Conservation (phyloP, 257 asterid genomes). For the Capsicum pubescens region DNA sequence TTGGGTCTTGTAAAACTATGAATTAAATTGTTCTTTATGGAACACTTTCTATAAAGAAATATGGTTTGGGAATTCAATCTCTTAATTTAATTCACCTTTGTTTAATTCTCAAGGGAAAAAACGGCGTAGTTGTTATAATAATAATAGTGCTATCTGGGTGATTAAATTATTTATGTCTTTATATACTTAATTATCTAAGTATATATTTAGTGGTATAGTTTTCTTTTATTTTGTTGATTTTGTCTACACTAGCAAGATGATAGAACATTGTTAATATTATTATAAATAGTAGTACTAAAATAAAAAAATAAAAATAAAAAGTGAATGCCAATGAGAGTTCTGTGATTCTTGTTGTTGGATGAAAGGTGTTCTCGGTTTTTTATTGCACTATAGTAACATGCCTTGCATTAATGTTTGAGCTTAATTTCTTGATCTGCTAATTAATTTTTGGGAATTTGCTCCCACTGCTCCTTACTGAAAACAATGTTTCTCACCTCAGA, state of each 20-base stretch:
- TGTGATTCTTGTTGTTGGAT: constrained; percentile 32
- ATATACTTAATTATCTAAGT: background rate
- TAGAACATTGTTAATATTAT: background rate
- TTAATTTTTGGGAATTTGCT: constrained; percentile 40
- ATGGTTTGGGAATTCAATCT: constrained; percentile 38
- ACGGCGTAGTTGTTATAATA: constrained; percentile 23
- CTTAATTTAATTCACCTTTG: constrained; percentile 25
- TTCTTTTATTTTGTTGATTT: background rate
- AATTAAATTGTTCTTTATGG: constrained; percentile 13
- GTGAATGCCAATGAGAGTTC: background rate
- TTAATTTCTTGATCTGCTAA: constrained; percentile 29
- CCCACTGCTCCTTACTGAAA: constrained; percentile 40
- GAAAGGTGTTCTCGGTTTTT: constrained; percentile 27
- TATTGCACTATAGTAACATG: background rate
- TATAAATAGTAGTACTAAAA: background rate
- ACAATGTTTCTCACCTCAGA: constrained; percentile 34
- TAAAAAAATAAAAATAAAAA: background rate
- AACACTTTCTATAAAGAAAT: constrained; percentile 31
- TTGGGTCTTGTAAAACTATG: constrained; percentile 31
- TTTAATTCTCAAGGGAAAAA: constrained; percentile 17
- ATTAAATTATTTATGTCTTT: background rate
- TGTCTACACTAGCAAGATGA: background rate
- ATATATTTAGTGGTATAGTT: background rate
- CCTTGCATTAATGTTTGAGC: constrained; percentile 42
- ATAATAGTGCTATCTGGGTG: background rate